Percentiles rank a stretch among this genome's conserved stretches.
Evolutionary conservation across 192 early-diverging fungal genomes (phyloP).

Genomic region (Linnemannia zychae): DNA sequence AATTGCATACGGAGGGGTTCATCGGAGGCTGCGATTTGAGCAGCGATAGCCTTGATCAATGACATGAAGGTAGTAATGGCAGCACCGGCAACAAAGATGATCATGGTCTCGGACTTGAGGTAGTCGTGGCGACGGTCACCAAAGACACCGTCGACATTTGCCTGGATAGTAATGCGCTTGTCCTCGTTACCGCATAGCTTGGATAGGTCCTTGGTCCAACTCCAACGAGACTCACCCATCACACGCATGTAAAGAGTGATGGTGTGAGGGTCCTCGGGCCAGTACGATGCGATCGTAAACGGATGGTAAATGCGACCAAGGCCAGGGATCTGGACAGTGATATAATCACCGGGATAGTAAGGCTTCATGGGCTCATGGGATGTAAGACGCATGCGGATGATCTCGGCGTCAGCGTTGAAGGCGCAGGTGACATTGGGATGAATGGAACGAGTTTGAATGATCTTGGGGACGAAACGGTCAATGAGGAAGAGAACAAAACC

Average conservation of each 20-base stretch:
- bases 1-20: slow-evolving; percentile 42
- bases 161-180: slow-evolving; percentile 21
- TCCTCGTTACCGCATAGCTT: slow-evolving; percentile 36
- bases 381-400: slow-evolving; percentile 40
- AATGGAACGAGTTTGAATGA: slow-evolving; percentile 50
- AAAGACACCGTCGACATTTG: slow-evolving; percentile 55
- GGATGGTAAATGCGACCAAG: slow-evolving; percentile 41
- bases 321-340: slow-evolving; percentile 45
- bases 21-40: slow-evolving; percentile 30
- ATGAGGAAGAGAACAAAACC: slow-evolving; percentile 50
- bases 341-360: slow-evolving; percentile 51
- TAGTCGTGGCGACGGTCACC: slow-evolving; percentile 55
- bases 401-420: slow-evolving; percentile 45
- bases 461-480: slow-evolving; percentile 50
- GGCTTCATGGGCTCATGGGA: slow-evolving; percentile 55
- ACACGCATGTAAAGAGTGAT: slow-evolving; percentile 49
- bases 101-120: slow-evolving; percentile 48
- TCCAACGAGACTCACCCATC: slow-evolving; percentile 29
- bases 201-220: slow-evolving; percentile 37
- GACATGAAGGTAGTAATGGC: slow-evolving; percentile 47
- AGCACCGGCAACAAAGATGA: slow-evolving; percentile 45
- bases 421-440: slow-evolving; percentile 29
- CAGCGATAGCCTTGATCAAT: slow-evolving; percentile 42
- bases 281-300: slow-evolving; percentile 52
- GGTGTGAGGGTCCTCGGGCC: slow-evolving; percentile 52